These are phyloP conservation scores for Parastagonospora nodorum DNA, from an alignment of 2,329 filamentous ascomycete species.

Conservation along the genomic window DNA sequence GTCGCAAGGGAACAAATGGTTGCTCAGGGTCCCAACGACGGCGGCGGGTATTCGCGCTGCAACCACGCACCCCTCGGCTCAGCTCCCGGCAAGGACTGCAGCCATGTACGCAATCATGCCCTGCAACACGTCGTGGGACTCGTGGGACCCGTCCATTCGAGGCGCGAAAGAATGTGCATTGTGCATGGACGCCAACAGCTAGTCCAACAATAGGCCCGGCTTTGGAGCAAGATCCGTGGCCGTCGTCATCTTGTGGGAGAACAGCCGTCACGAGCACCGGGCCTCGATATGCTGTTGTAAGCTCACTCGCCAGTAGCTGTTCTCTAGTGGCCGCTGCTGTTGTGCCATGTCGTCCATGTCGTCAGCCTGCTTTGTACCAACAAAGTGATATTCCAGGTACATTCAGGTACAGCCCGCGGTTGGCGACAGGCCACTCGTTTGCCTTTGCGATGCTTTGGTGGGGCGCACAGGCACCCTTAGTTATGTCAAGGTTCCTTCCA, in stretches of 20 bases:
- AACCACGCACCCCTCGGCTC: constrained; percentile 15
- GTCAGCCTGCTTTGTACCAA: constrained; percentile 2
- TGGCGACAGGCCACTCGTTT: constrained; percentile 14
- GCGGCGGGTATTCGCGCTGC: constrained; percentile 22
- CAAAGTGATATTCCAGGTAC: constrained; percentile 17
- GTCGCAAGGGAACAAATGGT: constrained; percentile 2
- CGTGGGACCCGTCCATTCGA: constrained; percentile 8
- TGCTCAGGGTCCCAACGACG: constrained; percentile 8
- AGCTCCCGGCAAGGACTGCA: constrained; percentile 12
- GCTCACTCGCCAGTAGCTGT: constrained; percentile 2
- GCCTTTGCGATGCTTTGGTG: neutral
- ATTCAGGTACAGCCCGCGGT: constrained; percentile 22
- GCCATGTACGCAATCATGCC: constrained; percentile 24
- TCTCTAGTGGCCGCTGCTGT: neutral
- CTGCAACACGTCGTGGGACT: constrained; percentile 16
- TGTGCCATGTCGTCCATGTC: constrained; percentile 13
- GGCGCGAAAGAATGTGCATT: constrained; percentile 7
- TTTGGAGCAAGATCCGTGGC: neutral
- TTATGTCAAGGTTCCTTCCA: constrained; percentile 3
- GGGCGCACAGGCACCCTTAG: constrained; percentile 17
- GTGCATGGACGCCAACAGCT: neutral
- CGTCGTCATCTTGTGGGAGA: neutral
- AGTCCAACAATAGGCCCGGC: neutral
- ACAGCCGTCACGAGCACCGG: neutral
- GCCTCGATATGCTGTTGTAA: constrained; percentile 3